phyloP scores from a whole-genome alignment of 129 eudicot species.

The Oenanthe sinensis region DNA sequence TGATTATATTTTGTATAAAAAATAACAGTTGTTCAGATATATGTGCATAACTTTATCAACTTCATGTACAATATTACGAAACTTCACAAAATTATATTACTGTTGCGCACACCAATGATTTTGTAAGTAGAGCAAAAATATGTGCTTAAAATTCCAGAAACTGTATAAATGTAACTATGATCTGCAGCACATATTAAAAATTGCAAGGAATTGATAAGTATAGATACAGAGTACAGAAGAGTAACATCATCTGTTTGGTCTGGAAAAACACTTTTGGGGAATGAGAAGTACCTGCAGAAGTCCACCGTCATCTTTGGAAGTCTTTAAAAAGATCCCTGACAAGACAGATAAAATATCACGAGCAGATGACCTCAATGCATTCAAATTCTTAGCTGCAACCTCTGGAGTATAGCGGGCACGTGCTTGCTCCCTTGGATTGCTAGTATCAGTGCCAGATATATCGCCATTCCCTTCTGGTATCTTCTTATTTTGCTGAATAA shows the following conservation, averaged over 20 bases:
- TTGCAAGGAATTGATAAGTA: neutral
- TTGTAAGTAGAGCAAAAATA: neutral
- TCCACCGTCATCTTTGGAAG: conserved; percentile 73
- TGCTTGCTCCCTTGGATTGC: conserved; percentile 41
- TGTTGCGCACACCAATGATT: neutral
- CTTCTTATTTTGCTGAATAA: conserved; percentile 72
- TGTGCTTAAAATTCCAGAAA: neutral
- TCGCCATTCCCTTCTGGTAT: conserved; percentile 41
- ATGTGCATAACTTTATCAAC: neutral
- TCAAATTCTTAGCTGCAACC: conserved; percentile 55
- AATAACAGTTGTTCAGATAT: neutral
- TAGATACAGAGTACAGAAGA: neutral
- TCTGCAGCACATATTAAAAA: neutral
- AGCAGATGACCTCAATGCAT: conserved; percentile 53
- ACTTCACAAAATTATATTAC: neutral
- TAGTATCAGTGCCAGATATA: conserved; percentile 21
- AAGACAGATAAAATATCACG: conserved; percentile 52
- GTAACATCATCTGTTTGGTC: neutral
- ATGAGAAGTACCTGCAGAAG: conserved; percentile 51
- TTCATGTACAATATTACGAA: too few relatives aligned
- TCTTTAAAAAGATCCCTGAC: conserved; percentile 44
- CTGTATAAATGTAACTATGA: neutral
- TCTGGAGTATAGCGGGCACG: conserved; percentile 46
- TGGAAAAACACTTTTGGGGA: neutral
- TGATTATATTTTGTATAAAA: too few relatives aligned